A percentile compares a stretch with the other conserved stretches of the same genome.
These are phyloP conservation scores for Termitomyces sp. DNA, from an alignment of 768 basidiomycete genomes.

Conservation along the genomic window DNA sequence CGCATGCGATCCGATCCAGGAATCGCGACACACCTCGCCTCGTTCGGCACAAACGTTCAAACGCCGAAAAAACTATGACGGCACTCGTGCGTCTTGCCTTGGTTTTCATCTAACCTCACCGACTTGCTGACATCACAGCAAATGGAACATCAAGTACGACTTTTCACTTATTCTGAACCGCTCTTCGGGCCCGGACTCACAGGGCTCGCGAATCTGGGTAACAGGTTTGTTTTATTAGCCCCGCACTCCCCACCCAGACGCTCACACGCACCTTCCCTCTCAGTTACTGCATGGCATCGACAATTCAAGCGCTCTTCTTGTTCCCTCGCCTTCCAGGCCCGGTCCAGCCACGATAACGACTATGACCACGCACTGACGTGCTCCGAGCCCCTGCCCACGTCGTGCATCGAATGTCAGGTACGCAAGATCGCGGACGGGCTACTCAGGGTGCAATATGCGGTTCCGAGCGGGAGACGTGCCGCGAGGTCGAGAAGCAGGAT, in stretches of 20 bases:
- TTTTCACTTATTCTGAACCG: slow-evolving; percentile 87
- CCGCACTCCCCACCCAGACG: neutral
- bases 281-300: slow-evolving; percentile 97
- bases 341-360: slow-evolving; percentile 48
- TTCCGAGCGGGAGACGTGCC: slow-evolving; percentile 41
- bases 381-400: slow-evolving; percentile 61
- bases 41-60: slow-evolving; percentile 84
- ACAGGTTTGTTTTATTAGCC: slow-evolving; percentile 43
- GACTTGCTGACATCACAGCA: slow-evolving; percentile 42
- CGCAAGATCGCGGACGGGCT: slow-evolving; percentile 85
- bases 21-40: too few relatives aligned
- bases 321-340: slow-evolving; percentile 68
- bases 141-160: too few relatives aligned
- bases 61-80: slow-evolving; percentile 94
- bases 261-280: slow-evolving; percentile 57
- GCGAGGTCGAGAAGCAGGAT: slow-evolving; percentile 26
- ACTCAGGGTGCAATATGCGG: slow-evolving; percentile 86
- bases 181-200: slow-evolving; percentile 87
- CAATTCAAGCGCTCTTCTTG: slow-evolving; percentile 82
- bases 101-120: neutral
- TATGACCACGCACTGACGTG: slow-evolving; percentile 56
- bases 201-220: slow-evolving; percentile 88
- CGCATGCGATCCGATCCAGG: too few relatives aligned
- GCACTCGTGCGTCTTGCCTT: slow-evolving; percentile 62
- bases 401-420: slow-evolving; percentile 95